phyloP scores from a whole-genome alignment of 306 rosid genomes.

The Bauhinia variegata region DNA sequence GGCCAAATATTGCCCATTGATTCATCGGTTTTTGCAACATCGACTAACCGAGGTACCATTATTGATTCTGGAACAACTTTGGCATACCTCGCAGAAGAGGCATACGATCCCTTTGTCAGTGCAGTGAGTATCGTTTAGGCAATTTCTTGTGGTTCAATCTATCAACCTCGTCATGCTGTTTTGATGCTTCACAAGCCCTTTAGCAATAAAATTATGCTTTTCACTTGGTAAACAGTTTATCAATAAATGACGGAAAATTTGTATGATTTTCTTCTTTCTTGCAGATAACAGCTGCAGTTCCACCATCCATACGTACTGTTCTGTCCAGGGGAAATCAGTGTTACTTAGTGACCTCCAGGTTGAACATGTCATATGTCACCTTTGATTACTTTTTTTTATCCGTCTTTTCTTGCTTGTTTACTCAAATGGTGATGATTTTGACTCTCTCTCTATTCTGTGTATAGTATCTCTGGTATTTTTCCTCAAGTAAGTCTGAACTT shows the following conservation, averaged over 20 bases:
- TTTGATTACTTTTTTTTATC: background rate
- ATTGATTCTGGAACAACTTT: conserved; percentile 96
- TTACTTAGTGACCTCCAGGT: conserved; percentile 73
- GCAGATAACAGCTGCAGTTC: conserved; percentile 67
- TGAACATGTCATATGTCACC: conserved; percentile 26
- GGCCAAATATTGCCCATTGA: conserved; percentile 65
- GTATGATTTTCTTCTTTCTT: conserved; percentile 6
- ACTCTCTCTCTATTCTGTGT: conserved; percentile 36
- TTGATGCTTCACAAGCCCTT: conserved; percentile 19
- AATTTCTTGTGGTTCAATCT: conserved; percentile 23
- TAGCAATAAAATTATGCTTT: conserved; percentile 21
- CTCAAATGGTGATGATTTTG: conserved; percentile 24
- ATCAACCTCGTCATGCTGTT: conserved; percentile 20
- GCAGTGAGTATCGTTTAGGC: conserved; percentile 69
- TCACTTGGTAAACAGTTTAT: conserved; percentile 18
- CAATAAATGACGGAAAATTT: conserved; percentile 27
- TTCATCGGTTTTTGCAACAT: conserved; percentile 76
- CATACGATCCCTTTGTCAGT: conserved; percentile 74
- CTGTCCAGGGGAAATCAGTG: conserved; percentile 74
- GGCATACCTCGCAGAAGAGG: conserved; percentile 94
- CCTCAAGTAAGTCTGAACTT: conserved; percentile 94
- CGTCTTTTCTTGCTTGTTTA: conserved; percentile 10
- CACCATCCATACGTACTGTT: conserved; percentile 64
- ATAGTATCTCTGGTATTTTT: conserved; percentile 72
- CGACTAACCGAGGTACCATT: conserved; percentile 83